These are phyloP conservation scores for Eutrema japonicum DNA, from an alignment of 345 rosid species.

Conservation along the genomic window DNA sequence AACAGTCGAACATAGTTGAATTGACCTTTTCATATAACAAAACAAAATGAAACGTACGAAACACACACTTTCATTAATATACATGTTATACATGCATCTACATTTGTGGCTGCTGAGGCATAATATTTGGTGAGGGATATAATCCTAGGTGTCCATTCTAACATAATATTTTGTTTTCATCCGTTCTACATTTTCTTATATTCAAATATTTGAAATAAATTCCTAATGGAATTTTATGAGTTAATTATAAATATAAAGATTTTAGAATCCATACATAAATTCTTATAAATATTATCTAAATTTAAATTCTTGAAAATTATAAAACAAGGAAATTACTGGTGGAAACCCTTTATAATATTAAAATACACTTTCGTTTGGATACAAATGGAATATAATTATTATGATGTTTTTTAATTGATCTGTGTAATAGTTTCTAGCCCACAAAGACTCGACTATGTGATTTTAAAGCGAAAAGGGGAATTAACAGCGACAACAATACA, in stretches of 20 bases:
- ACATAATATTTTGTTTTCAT: not conserved
- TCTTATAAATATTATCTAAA: no score
- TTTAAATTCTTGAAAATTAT: no score
- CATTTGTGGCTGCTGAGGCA: not conserved
- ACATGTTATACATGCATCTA: not conserved
- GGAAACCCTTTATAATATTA: not conserved
- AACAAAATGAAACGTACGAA: constrained; percentile 17
- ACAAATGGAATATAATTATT: not conserved
- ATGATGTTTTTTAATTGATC: not conserved
- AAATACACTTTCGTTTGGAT: not conserved
- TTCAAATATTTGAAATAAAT: not conserved
- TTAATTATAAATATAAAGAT: not conserved
- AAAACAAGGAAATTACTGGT: not conserved
- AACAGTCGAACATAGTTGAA: constrained; percentile 23
- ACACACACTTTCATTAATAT: not conserved
- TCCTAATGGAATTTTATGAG: not conserved
- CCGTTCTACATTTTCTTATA: not conserved
- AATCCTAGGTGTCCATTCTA: not conserved
- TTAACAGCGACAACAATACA: not conserved
- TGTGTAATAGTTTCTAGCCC: not conserved
- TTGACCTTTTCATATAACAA: constrained; percentile 10
- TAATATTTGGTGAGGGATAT: not conserved
- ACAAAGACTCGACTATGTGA: not conserved
- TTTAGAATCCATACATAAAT: not conserved
- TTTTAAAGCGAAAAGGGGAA: not conserved